Conservation (phyloP, 106 monocot genomes). For the Posidonia australis region DNA sequence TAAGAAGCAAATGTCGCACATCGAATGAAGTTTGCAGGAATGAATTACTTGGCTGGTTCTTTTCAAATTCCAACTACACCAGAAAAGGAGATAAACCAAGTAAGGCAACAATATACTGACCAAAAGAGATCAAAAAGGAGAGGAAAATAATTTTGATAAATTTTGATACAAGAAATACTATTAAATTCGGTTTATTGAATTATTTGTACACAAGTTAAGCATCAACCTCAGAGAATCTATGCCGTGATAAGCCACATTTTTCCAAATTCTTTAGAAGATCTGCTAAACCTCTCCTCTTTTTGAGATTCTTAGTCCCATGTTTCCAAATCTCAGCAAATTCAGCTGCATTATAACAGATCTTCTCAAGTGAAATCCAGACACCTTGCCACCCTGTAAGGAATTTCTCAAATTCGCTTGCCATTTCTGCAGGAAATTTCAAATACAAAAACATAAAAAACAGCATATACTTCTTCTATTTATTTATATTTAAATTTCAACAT, state of each 20-base stretch:
- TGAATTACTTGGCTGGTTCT: slow-evolving; percentile 14
- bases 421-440: background rate
- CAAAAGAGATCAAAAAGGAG: background rate
- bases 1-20: slow-evolving; percentile 43
- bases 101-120: background rate
- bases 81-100: background rate
- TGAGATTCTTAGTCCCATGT: slow-evolving; percentile 42
- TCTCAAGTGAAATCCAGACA: slow-evolving; percentile 53
- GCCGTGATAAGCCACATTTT: slow-evolving; percentile 61
- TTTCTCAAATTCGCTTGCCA: slow-evolving; percentile 6
- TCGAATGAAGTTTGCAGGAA: slow-evolving; percentile 71
- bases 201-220: background rate
- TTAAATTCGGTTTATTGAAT: background rate
- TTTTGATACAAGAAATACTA: too few relatives aligned
- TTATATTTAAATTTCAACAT: too few relatives aligned
- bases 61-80: slow-evolving; percentile 1
- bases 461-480: too few relatives aligned
- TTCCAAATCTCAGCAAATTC: slow-evolving; percentile 58
- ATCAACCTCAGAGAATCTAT: slow-evolving; percentile 13
- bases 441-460: too few relatives aligned
- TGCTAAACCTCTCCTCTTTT: slow-evolving; percentile 48
- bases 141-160: background rate
- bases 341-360: slow-evolving; percentile 38
- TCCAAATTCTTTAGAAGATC: slow-evolving; percentile 64
- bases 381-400: slow-evolving; percentile 36